phyloP scores from a whole-genome alignment of 1,139 yeast species.

The Pichia sp. region DNA sequence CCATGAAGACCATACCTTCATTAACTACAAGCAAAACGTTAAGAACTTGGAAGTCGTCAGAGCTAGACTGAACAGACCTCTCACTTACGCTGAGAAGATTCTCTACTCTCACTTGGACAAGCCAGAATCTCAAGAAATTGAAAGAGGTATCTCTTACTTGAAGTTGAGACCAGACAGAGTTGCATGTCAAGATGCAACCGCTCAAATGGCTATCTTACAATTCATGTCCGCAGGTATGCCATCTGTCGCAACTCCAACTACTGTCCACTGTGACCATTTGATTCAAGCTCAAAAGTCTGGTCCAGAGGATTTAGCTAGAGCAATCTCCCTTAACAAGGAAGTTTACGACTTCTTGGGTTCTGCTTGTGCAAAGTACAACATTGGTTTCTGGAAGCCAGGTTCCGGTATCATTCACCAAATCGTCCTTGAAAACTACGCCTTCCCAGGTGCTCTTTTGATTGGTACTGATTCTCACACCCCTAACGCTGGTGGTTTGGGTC shows the following conservation, averaged over 20 bases:
- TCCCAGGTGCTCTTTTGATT: conserved; percentile 95
- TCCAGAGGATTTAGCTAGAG: conserved; percentile 85
- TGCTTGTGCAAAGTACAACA: conserved; percentile 95
- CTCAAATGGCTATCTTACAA: conserved; percentile 98
- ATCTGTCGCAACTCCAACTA: conserved; percentile 90
- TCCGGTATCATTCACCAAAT: conserved; percentile 99
- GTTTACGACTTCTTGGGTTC: conserved; percentile 92
- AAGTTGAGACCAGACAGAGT: conserved; percentile 99
- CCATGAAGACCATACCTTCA: conserved; percentile 79
- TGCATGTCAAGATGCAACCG: conserved; percentile 99
- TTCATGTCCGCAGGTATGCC: conserved; percentile 98
- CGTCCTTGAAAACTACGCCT: conserved; percentile 93
- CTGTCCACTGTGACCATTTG: conserved; percentile 99
- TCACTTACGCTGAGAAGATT: conserved; percentile 95
- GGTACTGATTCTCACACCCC: conserved; percentile 99
- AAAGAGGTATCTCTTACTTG: conserved; percentile 93
- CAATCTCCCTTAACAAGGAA: conserved; percentile 90
- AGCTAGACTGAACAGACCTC: conserved; percentile 83
- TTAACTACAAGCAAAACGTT: conserved; percentile 68
- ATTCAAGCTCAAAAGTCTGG: conserved; percentile 98
- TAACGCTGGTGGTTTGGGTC: conserved; percentile 99
- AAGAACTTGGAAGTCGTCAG: conserved; percentile 86
- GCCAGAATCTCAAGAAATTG: conserved; percentile 91
- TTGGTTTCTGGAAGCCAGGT: conserved; percentile 99
- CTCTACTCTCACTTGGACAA: conserved; percentile 94